Base-by-base conservation (phyloP, 1,284 basidiomycete species). In the Anthracocystis setariae region DNA sequence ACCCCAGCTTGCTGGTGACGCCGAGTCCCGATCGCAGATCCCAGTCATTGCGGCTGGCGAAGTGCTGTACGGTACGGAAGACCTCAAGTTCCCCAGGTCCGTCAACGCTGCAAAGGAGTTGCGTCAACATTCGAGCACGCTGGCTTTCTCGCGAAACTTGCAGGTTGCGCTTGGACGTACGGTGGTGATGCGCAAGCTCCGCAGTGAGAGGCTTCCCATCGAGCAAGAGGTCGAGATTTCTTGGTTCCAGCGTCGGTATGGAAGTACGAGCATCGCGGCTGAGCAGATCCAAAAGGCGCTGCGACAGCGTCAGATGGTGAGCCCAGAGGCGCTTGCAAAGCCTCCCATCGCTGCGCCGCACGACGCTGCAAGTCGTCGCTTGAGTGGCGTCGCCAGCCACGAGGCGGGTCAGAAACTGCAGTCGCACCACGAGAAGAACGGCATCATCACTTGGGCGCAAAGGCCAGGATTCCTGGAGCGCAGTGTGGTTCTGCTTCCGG, bases 211-310 rank as follows among this genome's bases (percentile, higher is more conserved):
- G 17, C 48, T 79, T 17, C 43, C 51, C 4, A 55, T 70, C 43
- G 56, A 63, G 12, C 39, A 76, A 35, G 76, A 78, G 45, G 73
- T 76, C n/a, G 78, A 79, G 50, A 71, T 79, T 52, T 65, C 61
- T 13, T 78, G 66, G 72, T 79, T 79, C 58, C 63, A 73, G 50
- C 46, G 67, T 8, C 50, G 58, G 8, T 79, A 79, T 20, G 74
- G 74, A 17, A 68, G 71, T 25, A 48, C 57, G 5, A 58, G 58
- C 44, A 70, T 79, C 27, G 45, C 74, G 9, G 54, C 69, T 4
- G 69, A 74, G 5, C 51, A 49, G 32, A 54, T 79, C 35, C 50
- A 45, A 2, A 58, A 48, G 44, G 64, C 64, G 21, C 37, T 79
- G 35, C 46, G 61, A 13, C 47, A 69, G 42, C 53, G 63, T 35